Evolutionary conservation across 1,284 basidiomycete species (phyloP).

Genomic region (Porogramme epimiltina): DNA sequence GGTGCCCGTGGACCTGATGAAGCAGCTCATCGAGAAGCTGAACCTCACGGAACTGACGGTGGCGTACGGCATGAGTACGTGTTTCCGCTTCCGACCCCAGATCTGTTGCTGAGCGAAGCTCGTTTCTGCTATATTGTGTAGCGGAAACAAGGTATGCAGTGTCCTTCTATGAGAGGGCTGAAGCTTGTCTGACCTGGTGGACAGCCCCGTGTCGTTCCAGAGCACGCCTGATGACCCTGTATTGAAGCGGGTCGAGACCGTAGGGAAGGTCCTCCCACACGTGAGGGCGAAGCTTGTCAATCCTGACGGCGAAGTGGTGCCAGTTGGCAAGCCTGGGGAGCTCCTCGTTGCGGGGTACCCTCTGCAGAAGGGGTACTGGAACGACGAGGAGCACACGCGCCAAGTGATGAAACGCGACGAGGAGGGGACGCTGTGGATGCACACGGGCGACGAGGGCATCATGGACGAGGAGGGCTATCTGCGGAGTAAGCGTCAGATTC

Average conservation of each 20-base stretch:
- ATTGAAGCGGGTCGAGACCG: conserved; percentile 77
- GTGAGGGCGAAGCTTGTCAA: conserved; percentile 77
- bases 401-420: conserved; percentile 59
- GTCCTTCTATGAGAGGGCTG: no score
- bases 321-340: conserved; percentile 72
- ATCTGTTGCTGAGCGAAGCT: no score
- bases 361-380: conserved; percentile 85
- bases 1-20: conserved; percentile 81
- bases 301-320: conserved; percentile 59
- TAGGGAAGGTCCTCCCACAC: conserved; percentile 76
- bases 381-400: conserved; percentile 70
- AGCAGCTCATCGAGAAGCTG: conserved; percentile 62
- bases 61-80: conserved; percentile 83
- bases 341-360: conserved; percentile 75
- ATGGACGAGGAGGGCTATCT: conserved; percentile 86
- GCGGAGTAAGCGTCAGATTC: conserved; percentile 45
- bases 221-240: conserved; percentile 68
- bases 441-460: conserved; percentile 82
- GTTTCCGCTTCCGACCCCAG: no score
- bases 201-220: conserved; percentile 82
- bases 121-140: conserved; percentile 13
- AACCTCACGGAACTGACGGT: conserved; percentile 74
- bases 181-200: background rate
- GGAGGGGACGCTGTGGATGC: conserved; percentile 75
- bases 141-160: conserved; percentile 38